Base-by-base conservation (phyloP, 2,329 filamentous ascomycete species). In the Gaeumannomyces tritici region DNA sequence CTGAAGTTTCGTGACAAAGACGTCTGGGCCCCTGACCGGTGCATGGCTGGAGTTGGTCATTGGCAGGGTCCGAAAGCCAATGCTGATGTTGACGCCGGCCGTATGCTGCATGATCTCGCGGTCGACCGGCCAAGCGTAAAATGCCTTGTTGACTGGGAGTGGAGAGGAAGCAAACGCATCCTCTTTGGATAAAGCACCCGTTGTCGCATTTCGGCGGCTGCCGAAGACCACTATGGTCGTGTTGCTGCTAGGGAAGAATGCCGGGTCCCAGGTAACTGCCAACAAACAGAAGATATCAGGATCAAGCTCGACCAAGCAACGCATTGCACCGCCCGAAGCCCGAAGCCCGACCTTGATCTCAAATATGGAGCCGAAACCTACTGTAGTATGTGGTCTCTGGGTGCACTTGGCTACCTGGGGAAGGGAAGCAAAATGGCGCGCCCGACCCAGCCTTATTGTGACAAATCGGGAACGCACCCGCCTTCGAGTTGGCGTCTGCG, bases 231-330 rank as follows among this genome's bases (percentile, higher is more conserved):
- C 67, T 62, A 79, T 69, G 57, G 73, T 75, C 28, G 73, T 73
- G 67, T 77, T 75, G 62, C 74, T 72, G 59, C 73, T 69, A 67
- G 74, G 74, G 73, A 82, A 84, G 71, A 75, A 80, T 60, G 76
- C 72, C 28, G 81, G 74, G 66, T 86, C 82, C 82, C 83, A 85
- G 31, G 80, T 83, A 62, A 85, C 83, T 85, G 58, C 9, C 4
- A 13, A 35, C n/a, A 33, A 21, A 35, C 33, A 64, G 63, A 24
- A 63, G 62, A 59, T 24, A 51, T 55, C 28, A 12, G 33, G 24
- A 47, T 35, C 11, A 26, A 5, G 21, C 21, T 15, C 21, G n/a
- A 42, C 18, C 27, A 56, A 15, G 12, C 5, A 21, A 11, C 42
- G 42, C 24, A 9, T 51, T n/a, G 18, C 42, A 8, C 13, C 42